Conservation (phyloP, 2,329 filamentous ascomycete species). For the Plectosphaerella plurivora region DNA sequence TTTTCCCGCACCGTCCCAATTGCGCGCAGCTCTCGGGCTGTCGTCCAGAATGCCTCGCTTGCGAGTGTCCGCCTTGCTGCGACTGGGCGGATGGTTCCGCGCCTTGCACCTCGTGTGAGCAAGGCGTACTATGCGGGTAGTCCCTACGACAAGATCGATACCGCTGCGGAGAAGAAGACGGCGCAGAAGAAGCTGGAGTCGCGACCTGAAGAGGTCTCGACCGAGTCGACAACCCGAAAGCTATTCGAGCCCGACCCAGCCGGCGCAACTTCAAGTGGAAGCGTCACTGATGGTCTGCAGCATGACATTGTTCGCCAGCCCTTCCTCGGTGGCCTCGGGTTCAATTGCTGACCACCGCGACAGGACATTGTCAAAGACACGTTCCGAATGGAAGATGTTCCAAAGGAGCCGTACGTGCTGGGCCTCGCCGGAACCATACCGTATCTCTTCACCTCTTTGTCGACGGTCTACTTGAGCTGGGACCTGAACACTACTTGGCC, state of each 20-base stretch:
- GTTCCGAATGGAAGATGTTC: slow-evolving; percentile 60
- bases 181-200: slow-evolving; percentile 52
- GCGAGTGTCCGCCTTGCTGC: too few relatives aligned
- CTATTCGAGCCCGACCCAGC: slow-evolving; percentile 35
- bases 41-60: too few relatives aligned
- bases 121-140: slow-evolving; percentile 16
- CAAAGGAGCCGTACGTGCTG: slow-evolving; percentile 62
- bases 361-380: slow-evolving; percentile 65
- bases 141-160: slow-evolving; percentile 37
- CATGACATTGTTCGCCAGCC: slow-evolving; percentile 46
- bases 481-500: slow-evolving; percentile 68
- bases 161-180: slow-evolving; percentile 50
- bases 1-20: too few relatives aligned
- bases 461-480: slow-evolving; percentile 78
- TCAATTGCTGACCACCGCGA: neutral
- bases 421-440: slow-evolving; percentile 77
- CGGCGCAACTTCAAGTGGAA: slow-evolving; percentile 13
- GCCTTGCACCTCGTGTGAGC: too few relatives aligned
- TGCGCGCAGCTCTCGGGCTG: too few relatives aligned
- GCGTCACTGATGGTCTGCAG: slow-evolving; percentile 29
- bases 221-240: slow-evolving; percentile 50
- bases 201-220: slow-evolving; percentile 56
- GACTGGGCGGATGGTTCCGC: too few relatives aligned
- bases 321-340: neutral
- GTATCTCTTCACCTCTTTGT: slow-evolving; percentile 78